A percentile compares a stretch with the other conserved stretches of the same genome.
These are phyloP conservation scores for Candida pseudofarinosa DNA, from an alignment of 805 yeast genomes.

Conservation along the genomic window DNA sequence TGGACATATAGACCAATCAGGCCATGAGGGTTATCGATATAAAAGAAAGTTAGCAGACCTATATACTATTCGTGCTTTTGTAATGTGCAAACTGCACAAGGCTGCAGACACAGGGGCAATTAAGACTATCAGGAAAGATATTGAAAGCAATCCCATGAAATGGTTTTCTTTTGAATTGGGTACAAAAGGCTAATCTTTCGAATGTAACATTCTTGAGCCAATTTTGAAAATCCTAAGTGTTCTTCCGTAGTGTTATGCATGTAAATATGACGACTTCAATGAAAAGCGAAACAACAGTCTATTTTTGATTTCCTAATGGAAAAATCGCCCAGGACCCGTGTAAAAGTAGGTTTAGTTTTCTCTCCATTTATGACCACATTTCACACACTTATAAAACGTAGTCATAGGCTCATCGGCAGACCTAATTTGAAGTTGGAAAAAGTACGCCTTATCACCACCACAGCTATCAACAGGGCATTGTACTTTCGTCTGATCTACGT, in stretches of 20 bases:
- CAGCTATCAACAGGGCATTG: conserved; percentile 89
- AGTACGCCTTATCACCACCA: conserved; percentile 88
- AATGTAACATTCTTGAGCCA: no score
- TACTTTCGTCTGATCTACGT: conserved; percentile 91
- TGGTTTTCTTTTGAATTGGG: neutral
- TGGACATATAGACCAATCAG: no score
- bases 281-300: no score
- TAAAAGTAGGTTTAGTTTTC: conserved; percentile 59
- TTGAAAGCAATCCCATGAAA: neutral
- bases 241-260: no score
- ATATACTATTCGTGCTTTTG: neutral
- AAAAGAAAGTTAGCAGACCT: no score
- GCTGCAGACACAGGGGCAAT: neutral
- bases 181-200: neutral
- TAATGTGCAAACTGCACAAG: neutral
- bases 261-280: no score
- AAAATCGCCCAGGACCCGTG: no score
- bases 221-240: no score
- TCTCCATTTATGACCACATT: conserved; percentile 94
- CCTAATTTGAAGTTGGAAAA: conserved; percentile 93
- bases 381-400: conserved; percentile 91
- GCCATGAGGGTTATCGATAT: no score
- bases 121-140: neutral
- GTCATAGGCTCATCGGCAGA: conserved; percentile 99
- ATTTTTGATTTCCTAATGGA: no score